phyloP scores from a whole-genome alignment of 345 rosid species.

The Heritiera fomes region DNA sequence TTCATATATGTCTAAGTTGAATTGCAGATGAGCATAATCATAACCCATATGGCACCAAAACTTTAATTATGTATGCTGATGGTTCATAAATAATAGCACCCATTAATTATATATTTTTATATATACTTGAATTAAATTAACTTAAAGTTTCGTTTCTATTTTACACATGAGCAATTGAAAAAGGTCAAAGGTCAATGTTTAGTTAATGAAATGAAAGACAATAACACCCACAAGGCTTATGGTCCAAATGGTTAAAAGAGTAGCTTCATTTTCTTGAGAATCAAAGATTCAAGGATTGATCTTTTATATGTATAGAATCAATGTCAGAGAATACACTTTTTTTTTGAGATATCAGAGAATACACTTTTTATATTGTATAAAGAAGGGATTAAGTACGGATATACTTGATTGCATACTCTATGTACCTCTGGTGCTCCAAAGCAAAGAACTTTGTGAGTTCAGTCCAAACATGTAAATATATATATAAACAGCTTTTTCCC shows the following conservation, averaged over 20 bases:
- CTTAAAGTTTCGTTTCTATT: neutral
- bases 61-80: slow-evolving; percentile 52
- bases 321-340: too few relatives aligned
- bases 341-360: too few relatives aligned
- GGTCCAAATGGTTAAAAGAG: neutral
- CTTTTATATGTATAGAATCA: too few relatives aligned
- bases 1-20: slow-evolving; percentile 31
- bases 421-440: neutral
- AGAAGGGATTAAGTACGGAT: neutral
- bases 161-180: neutral
- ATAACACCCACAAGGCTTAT: neutral
- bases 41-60: slow-evolving; percentile 61
- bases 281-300: too few relatives aligned
- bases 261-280: neutral
- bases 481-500: neutral
- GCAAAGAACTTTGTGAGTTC: neutral
- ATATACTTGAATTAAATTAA: neutral
- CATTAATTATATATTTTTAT: neutral
- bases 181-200: neutral
- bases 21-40: slow-evolving; percentile 49
- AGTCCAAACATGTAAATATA: neutral
- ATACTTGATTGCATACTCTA: too few relatives aligned
- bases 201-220: neutral
- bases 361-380: too few relatives aligned
- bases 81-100: slow-evolving; percentile 31